Evolutionary conservation across 129 eudicot species (phyloP).

Genomic region (Erigeron canadensis): DNA sequence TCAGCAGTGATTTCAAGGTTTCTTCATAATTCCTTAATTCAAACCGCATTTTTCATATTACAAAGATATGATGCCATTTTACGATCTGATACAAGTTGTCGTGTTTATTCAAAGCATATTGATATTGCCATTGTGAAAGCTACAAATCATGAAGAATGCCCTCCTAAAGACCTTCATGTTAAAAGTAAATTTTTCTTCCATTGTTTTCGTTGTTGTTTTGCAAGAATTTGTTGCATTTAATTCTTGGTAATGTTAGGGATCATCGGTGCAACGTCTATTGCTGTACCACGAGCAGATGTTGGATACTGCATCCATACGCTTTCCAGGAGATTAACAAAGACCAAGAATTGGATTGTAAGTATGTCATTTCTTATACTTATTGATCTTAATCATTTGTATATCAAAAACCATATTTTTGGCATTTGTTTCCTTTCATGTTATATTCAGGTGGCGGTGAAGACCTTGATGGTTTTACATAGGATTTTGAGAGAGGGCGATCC

Average conservation of each 20-base stretch:
- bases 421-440: neutral
- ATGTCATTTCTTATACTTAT: neutral
- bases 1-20: slow-evolving; percentile 94
- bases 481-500: slow-evolving; percentile 84
- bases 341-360: slow-evolving; percentile 77
- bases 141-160: slow-evolving; percentile 83
- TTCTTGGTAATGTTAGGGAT: slow-evolving; percentile 41
- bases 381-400: neutral
- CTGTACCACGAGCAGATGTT: slow-evolving; percentile 81
- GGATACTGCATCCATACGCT: slow-evolving; percentile 93
- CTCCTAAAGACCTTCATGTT: slow-evolving; percentile 86
- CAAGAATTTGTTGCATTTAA: neutral
- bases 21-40: neutral
- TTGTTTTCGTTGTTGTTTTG: neutral
- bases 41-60: neutral
- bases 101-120: slow-evolving; percentile 49
- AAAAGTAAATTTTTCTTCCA: slow-evolving; percentile 50
- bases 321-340: slow-evolving; percentile 69
- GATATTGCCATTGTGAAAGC: slow-evolving; percentile 92
- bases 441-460: slow-evolving; percentile 74
- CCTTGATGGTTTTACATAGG: slow-evolving; percentile 76
- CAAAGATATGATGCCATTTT: neutral
- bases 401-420: neutral
- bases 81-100: neutral
- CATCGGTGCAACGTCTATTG: slow-evolving; percentile 59